These are phyloP conservation scores for Primulina tabacum DNA, from an alignment of 257 asterid species.

Conservation along the genomic window DNA sequence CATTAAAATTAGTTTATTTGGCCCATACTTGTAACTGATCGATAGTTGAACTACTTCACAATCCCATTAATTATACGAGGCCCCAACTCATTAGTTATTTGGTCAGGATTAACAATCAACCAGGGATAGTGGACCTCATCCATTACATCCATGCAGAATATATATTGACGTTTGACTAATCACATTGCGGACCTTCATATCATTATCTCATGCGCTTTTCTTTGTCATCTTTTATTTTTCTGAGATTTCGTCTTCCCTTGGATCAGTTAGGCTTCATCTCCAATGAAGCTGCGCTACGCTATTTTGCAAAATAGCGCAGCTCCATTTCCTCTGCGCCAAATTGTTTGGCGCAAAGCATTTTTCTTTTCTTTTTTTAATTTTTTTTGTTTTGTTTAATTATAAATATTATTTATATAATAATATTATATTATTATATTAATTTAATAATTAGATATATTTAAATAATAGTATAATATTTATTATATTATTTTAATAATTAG, in stretches of 20 bases:
- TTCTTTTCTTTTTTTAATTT: too few relatives aligned
- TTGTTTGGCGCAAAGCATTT: too few relatives aligned
- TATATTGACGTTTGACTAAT: conserved; percentile 13
- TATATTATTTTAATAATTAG: too few relatives aligned
- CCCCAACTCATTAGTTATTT: conserved; percentile 22
- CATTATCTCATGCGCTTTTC: conserved; percentile 17
- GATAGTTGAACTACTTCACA: conserved; percentile 15
- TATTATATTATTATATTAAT: too few relatives aligned
- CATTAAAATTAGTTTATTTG: conserved; percentile 28
- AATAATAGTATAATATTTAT: too few relatives aligned
- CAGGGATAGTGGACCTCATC: conserved; percentile 18
- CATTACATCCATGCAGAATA: conserved; percentile 9
- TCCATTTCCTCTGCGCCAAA: too few relatives aligned
- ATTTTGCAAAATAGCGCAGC: too few relatives aligned
- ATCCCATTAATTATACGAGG: conserved; percentile 19
- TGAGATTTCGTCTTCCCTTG: background rate
- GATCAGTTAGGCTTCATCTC: too few relatives aligned
- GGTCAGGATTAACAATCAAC: background rate
- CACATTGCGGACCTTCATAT: conserved; percentile 24
- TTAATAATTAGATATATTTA: too few relatives aligned
- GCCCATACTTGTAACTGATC: conserved; percentile 13
- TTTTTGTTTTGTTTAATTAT: too few relatives aligned
- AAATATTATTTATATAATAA: too few relatives aligned
- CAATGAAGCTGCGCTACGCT: too few relatives aligned
- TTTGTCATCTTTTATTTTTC: background rate